Conservation (phyloP, 345 rosid species). For the Populus davidiana region DNA sequence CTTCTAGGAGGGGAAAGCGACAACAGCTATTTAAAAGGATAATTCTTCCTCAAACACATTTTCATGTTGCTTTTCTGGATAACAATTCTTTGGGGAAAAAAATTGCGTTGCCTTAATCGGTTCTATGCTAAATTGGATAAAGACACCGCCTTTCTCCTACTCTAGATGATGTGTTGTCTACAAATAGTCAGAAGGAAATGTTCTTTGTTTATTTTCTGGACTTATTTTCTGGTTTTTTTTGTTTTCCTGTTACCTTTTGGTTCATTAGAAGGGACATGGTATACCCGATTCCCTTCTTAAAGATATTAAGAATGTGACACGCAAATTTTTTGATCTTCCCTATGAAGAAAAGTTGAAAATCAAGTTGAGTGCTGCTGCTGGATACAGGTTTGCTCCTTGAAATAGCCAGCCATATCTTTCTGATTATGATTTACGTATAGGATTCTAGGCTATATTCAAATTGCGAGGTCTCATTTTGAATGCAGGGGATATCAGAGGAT, state of each 20-base stretch:
- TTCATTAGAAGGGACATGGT: constrained; percentile 73
- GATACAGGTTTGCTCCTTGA: constrained; percentile 58
- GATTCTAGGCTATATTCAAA: background rate
- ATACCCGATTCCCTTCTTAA: constrained; percentile 54
- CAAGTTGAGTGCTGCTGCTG: constrained; percentile 65
- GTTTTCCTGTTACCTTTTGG: constrained; percentile 3
- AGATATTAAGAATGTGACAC: constrained; percentile 47
- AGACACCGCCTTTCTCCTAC: background rate
- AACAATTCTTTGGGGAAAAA: too few species aligned
- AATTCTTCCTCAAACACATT: too few species aligned
- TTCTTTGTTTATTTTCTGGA: background rate
- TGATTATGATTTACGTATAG: background rate
- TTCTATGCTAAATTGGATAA: too few species aligned
- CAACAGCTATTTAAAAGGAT: too few species aligned
- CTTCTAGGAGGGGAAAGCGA: too few species aligned
- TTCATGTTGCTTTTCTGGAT: too few species aligned
- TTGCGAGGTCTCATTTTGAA: constrained; percentile 5
- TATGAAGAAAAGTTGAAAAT: constrained; percentile 64
- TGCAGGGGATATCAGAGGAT: constrained; percentile 86
- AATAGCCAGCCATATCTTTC: background rate
- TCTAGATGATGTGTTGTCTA: too few species aligned
- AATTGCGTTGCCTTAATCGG: too few species aligned
- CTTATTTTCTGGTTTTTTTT: background rate
- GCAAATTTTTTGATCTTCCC: constrained; percentile 54
- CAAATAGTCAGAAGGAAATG: background rate